Percentiles rank a stretch among this genome's conserved stretches.
Conservation (phyloP, 768 basidiomycete species). For the Lactarius indigo region DNA sequence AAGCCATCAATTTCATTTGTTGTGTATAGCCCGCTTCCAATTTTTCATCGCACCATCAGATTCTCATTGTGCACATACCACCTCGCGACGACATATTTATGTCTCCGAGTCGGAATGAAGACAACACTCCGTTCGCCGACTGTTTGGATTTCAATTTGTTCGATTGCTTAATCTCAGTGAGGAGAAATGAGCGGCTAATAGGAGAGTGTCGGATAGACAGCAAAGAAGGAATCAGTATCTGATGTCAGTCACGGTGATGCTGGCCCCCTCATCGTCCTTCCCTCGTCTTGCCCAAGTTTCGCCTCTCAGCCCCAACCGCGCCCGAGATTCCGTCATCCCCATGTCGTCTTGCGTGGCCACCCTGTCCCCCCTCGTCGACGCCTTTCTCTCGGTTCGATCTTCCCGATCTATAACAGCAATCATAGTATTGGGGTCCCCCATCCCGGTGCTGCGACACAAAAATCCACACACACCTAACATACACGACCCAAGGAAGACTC, state of each 20-base stretch:
- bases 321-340: neutral
- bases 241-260: too few relatives aligned
- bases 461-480: too few relatives aligned
- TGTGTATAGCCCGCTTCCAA: neutral
- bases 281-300: neutral
- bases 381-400: neutral
- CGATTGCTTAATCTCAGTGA: neutral
- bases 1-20: neutral
- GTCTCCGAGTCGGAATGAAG: too few relatives aligned
- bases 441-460: too few relatives aligned
- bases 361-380: neutral
- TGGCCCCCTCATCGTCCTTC: neutral
- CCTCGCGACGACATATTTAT: neutral
- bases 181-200: neutral
- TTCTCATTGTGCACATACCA: neutral
- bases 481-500: neutral
- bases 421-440: neutral
- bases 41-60: neutral
- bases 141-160: neutral
- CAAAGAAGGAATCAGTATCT: neutral
- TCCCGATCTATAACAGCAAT: neutral
- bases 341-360: neutral
- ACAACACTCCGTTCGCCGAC: neutral
- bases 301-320: neutral
- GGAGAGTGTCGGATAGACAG: neutral